Conservation (phyloP, 2,329 filamentous ascomycete genomes). For the Chrysosporium keratinophilum region DNA sequence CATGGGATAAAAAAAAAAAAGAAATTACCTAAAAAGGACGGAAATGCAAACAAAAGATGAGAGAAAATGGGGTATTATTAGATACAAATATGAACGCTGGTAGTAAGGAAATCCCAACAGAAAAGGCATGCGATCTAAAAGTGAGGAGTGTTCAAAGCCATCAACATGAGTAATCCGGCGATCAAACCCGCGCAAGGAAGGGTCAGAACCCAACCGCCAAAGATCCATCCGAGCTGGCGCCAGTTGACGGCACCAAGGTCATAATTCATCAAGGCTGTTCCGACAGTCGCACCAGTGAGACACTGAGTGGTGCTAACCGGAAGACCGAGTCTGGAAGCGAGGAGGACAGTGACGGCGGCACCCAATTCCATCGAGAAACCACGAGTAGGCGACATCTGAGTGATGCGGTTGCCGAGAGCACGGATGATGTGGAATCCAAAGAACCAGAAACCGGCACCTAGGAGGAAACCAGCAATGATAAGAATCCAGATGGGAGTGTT, state of each 20-base stretch:
- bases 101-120: neutral
- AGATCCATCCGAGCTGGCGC: conserved; percentile 36
- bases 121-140: conserved; percentile 16
- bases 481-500: conserved; percentile 35
- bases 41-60: neutral
- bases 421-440: conserved; percentile 35
- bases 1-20: neutral
- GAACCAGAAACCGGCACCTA: conserved; percentile 35
- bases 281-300: conserved; percentile 28
- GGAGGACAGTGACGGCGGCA: conserved; percentile 31
- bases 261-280: conserved; percentile 31
- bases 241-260: conserved; percentile 36
- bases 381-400: conserved; percentile 30
- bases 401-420: conserved; percentile 35
- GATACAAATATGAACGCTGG: neutral
- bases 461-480: conserved; percentile 28
- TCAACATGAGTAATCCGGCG: conserved; percentile 31
- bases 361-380: conserved; percentile 34
- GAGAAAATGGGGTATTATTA: conserved; percentile 2
- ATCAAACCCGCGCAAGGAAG: conserved; percentile 35
- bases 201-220: conserved; percentile 38
- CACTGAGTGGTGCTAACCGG: conserved; percentile 33
- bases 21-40: neutral
- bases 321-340: conserved; percentile 27
- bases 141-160: conserved; percentile 37